phyloP scores from a whole-genome alignment of 352 stramenopile genomes.

The Pythium sp. region DNA sequence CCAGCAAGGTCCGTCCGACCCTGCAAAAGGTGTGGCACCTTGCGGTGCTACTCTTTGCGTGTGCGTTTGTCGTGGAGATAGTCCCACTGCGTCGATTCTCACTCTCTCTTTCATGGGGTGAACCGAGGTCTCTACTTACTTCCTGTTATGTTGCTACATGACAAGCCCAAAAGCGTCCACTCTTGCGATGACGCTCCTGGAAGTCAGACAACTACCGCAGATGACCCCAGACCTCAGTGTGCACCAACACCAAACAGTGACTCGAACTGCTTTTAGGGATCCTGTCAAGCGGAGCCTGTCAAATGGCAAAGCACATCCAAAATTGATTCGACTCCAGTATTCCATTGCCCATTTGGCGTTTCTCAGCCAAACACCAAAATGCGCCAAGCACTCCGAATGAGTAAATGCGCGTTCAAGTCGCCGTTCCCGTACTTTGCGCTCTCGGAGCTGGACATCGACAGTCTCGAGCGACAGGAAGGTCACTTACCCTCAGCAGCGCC shows the following conservation, averaged over 20 bases:
- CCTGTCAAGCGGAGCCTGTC: background rate
- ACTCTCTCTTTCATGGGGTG: background rate
- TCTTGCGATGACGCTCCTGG: background rate
- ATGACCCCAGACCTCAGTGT: background rate
- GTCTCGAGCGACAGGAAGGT: background rate
- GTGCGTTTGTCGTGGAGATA: background rate
- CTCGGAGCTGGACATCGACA: background rate
- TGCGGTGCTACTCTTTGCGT: background rate
- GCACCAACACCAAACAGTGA: background rate
- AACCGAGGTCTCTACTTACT: background rate
- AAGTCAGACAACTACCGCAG: background rate
- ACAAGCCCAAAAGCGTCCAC: background rate
- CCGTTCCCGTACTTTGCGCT: slow-evolving; percentile 12
- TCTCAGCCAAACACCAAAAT: background rate
- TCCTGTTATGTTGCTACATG: background rate
- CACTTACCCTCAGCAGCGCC: too few species aligned
- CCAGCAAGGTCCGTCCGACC: background rate
- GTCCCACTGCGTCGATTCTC: background rate
- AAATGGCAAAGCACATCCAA: background rate
- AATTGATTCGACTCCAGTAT: background rate
- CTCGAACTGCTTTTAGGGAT: background rate
- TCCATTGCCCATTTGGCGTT: background rate
- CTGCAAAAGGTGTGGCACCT: background rate
- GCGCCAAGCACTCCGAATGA: background rate
- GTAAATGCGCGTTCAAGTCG: background rate